phyloP scores from a whole-genome alignment of 768 basidiomycete species.

The Vararia minispora region DNA sequence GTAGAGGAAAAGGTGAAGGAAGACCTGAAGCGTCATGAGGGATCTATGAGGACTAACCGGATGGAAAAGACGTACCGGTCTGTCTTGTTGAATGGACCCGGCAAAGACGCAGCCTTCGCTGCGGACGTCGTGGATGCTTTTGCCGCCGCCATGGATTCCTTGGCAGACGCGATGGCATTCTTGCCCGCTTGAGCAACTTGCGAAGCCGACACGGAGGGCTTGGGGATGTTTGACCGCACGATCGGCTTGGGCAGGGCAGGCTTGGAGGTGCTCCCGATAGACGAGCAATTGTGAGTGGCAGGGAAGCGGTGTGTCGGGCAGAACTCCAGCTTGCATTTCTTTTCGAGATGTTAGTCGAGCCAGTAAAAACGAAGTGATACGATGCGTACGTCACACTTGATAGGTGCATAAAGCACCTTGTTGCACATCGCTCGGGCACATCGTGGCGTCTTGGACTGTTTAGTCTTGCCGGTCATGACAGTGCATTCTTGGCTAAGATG shows the following conservation, averaged over 20 bases:
- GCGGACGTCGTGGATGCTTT: slow-evolving; percentile 13
- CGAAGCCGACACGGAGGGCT: slow-evolving; percentile 11
- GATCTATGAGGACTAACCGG: slow-evolving; percentile 18
- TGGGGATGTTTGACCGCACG: slow-evolving; percentile 13
- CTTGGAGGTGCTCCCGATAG: slow-evolving; percentile 12
- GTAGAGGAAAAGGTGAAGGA: slow-evolving; percentile 16
- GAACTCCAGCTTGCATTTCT: slow-evolving; percentile 66
- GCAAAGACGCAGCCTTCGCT: slow-evolving; percentile 8
- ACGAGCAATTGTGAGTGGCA: slow-evolving; percentile 50
- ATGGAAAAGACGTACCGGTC: slow-evolving; percentile 49
- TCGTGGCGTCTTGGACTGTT: slow-evolving; percentile 33
- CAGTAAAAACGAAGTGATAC: background rate
- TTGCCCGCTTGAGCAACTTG: slow-evolving; percentile 15
- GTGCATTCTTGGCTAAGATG: slow-evolving; percentile 61
- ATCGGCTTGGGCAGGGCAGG: slow-evolving; percentile 10
- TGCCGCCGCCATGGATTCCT: slow-evolving; percentile 21
- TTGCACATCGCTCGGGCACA: slow-evolving; percentile 56
- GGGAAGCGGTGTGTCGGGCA: slow-evolving; percentile 77
- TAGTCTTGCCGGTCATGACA: slow-evolving; percentile 54
- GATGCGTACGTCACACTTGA: slow-evolving; percentile 57
- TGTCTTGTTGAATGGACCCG: slow-evolving; percentile 31
- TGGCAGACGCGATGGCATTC: slow-evolving; percentile 28
- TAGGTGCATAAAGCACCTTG: slow-evolving; percentile 66
- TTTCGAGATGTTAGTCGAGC: background rate
- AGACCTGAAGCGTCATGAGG: slow-evolving; percentile 58